A percentile compares a stretch with the other conserved stretches of the same genome.
Evolutionary conservation across 1,284 basidiomycete species (phyloP).

Genomic region (Papiliotrema flavescens): DNA sequence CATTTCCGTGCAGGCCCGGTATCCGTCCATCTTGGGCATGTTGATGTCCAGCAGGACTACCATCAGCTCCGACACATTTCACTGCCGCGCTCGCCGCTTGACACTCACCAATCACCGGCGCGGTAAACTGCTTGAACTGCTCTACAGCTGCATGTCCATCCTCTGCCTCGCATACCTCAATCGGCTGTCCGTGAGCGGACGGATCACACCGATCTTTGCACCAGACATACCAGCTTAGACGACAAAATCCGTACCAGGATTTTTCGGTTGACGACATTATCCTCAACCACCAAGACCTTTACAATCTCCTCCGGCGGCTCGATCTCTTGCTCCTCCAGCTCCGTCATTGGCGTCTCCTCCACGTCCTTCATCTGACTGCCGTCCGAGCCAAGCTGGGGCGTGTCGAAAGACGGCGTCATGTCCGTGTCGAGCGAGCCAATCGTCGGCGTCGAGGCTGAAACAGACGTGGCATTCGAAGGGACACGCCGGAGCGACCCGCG

Average conservation of each 20-base stretch:
- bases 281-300: constrained; percentile 45
- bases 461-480: constrained; percentile 4
- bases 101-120: constrained; percentile 17
- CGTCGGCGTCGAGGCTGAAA: background rate
- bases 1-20: constrained; percentile 39
- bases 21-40: constrained; percentile 48
- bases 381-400: background rate
- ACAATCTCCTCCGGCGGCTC: constrained; percentile 9
- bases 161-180: constrained; percentile 37
- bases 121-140: constrained; percentile 28
- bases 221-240: constrained; percentile 10
- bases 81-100: no score
- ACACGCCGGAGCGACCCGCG: background rate
- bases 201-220: background rate
- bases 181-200: constrained; percentile 7
- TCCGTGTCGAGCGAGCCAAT: background rate
- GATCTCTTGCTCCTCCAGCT: background rate
- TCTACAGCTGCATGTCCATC: constrained; percentile 43
- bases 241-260: constrained; percentile 44
- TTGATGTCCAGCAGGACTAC: constrained; percentile 45
- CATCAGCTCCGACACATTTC: no score
- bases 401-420: background rate
- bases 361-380: background rate
- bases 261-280: constrained; percentile 46
- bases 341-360: background rate